Percentiles rank a stretch among this genome's conserved stretches.
Conservation (phyloP, 2,329 filamentous ascomycete species). For the Chaetomiaceae sp. region DNA sequence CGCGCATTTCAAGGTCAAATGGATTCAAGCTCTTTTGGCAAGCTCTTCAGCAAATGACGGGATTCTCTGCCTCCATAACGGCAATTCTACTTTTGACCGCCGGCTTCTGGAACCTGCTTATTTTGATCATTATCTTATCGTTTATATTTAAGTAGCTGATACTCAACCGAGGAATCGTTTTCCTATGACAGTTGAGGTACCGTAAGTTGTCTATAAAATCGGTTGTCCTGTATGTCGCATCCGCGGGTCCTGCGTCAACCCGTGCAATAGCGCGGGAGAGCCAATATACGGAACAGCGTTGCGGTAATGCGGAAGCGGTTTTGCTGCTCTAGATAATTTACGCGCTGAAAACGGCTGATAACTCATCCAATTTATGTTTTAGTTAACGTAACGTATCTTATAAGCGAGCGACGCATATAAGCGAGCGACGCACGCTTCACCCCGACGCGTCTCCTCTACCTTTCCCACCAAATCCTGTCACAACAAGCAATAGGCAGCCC, state of each 20-base stretch:
- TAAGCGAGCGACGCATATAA: too few species aligned
- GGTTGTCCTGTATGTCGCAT: not conserved
- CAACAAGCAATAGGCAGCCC: too few species aligned
- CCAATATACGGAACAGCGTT: not conserved
- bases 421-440: too few species aligned
- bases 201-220: not conserved
- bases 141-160: not conserved
- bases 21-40: slow-evolving; percentile 13
- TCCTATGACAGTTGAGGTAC: not conserved
- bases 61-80: slow-evolving; percentile 1
- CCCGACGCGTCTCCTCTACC: too few species aligned
- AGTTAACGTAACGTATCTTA: too few species aligned
- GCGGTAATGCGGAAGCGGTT: not conserved
- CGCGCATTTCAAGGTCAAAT: slow-evolving; percentile 18
- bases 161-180: not conserved
- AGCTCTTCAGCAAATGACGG: slow-evolving; percentile 11
- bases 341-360: too few species aligned
- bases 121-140: not conserved
- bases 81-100: not conserved
- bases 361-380: not conserved
- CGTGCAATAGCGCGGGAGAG: not conserved
- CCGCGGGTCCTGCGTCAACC: not conserved
- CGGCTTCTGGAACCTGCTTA: slow-evolving; percentile 1
- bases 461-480: too few species aligned
- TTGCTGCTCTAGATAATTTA: too few species aligned